These are phyloP conservation scores for Diplodia corticola DNA, from an alignment of 2,329 filamentous ascomycete genomes.

Conservation along the genomic window DNA sequence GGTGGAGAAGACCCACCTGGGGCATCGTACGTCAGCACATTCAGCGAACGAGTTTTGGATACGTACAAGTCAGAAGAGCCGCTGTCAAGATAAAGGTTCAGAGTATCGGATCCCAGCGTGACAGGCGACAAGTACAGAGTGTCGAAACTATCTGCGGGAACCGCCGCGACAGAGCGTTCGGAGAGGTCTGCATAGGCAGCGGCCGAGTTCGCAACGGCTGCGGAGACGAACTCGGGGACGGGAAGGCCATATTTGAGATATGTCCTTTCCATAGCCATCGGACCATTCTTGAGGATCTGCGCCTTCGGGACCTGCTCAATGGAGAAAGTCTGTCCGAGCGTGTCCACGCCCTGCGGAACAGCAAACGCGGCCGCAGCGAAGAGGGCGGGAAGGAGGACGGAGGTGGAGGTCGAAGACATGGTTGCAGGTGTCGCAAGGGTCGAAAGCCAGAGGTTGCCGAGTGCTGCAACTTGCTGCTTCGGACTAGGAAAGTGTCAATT, in stretches of 20 bases:
- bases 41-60: constrained; percentile 43
- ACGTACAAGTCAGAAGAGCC: constrained; percentile 69
- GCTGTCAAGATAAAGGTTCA: constrained; percentile 72
- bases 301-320: constrained; percentile 34
- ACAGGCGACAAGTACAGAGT: constrained; percentile 54
- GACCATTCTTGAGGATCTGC: constrained; percentile 33
- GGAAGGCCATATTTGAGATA: constrained; percentile 41
- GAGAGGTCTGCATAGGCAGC: constrained; percentile 38
- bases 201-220: constrained; percentile 37
- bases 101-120: constrained; percentile 61
- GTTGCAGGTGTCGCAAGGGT: not conserved
- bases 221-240: constrained; percentile 33
- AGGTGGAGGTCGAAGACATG: not conserved
- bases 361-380: not conserved
- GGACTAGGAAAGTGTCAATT: not conserved
- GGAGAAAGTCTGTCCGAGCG: constrained; percentile 29
- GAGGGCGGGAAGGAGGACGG: not conserved
- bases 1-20: constrained; percentile 66
- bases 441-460: not conserved
- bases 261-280: constrained; percentile 40
- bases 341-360: not conserved
- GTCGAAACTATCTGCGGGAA: constrained; percentile 28
- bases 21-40: not conserved
- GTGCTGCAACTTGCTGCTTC: not conserved
- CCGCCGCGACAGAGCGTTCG: constrained; percentile 35